A percentile compares a stretch with the other conserved stretches of the same genome.
These are phyloP conservation scores for Starmera pachycereana DNA, from an alignment of 805 yeast species.

Conservation along the genomic window DNA sequence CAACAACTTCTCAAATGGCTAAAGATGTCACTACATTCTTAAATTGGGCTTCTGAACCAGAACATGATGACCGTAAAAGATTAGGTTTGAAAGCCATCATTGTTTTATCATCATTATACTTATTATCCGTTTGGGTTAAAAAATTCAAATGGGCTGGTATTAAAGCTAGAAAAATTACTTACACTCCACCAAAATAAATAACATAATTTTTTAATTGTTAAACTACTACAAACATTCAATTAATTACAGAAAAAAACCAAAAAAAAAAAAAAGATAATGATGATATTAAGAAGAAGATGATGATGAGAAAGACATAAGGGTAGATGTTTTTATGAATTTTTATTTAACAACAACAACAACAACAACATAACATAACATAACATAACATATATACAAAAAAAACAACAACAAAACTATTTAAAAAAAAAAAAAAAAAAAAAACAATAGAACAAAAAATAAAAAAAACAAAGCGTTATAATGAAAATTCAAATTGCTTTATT, in stretches of 20 bases:
- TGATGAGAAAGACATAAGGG: no score
- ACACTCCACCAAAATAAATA: constrained; percentile 73
- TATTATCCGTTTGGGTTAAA: constrained; percentile 84
- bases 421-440: no score
- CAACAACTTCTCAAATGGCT: constrained; percentile 98
- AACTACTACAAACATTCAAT: no score
- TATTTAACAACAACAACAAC: no score
- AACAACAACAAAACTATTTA: no score
- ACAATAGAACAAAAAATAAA: no score
- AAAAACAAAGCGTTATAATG: no score
- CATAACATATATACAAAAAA: no score
- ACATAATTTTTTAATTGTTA: background rate
- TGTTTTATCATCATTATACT: constrained; percentile 67
- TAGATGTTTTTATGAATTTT: no score
- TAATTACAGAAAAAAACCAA: background rate
- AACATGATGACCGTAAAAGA: constrained; percentile 96
- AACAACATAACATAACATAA: no score
- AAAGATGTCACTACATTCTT: constrained; percentile 94
- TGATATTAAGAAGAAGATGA: no score
- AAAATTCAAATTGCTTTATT: no score
- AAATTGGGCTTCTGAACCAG: constrained; percentile 98
- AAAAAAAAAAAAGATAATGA: background rate
- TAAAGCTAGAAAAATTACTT: constrained; percentile 89
- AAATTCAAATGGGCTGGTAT: constrained; percentile 97
- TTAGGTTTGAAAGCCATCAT: constrained; percentile 89